Percentiles rank a stretch among this genome's conserved stretches.
phyloP scores from a whole-genome alignment of 306 rosid genomes.

The Urtica urens region DNA sequence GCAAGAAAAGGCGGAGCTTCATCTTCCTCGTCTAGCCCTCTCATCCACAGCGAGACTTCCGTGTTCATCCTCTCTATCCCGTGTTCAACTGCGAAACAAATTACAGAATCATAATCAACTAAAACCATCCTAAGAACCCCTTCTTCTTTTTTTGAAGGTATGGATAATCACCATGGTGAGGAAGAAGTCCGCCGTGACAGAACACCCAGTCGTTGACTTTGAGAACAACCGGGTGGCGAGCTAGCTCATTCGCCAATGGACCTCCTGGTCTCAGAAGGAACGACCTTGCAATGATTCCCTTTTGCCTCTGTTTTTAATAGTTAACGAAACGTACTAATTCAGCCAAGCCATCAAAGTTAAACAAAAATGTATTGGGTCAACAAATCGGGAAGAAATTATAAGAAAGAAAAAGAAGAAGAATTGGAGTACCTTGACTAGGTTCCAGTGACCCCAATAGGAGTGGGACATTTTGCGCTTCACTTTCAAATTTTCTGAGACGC shows the following conservation, averaged over 20 bases:
- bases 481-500: constrained; percentile 54
- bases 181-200: constrained; percentile 99
- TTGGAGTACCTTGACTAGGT: constrained; percentile 67
- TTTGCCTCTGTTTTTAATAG: constrained; percentile 98
- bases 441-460: constrained; percentile 67
- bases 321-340: no score
- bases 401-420: constrained; percentile 6
- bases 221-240: constrained; percentile 66
- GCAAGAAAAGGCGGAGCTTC: constrained; percentile 63
- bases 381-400: constrained; percentile 10
- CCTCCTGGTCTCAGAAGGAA: constrained; percentile 83
- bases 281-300: constrained; percentile 79
- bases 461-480: constrained; percentile 33
- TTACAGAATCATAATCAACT: constrained; percentile 23
- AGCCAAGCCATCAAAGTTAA: constrained; percentile 29
- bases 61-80: constrained; percentile 76
- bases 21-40: constrained; percentile 38
- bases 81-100: constrained; percentile 49
- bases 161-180: constrained; percentile 89
- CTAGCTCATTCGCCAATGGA: constrained; percentile 61
- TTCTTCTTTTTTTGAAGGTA: no score
- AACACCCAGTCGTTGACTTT: constrained; percentile 95
- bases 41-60: constrained; percentile 91
- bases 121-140: constrained; percentile 9
- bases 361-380: constrained; percentile 30